Percentiles rank a stretch among this genome's conserved stretches.
Conservation (phyloP, 2,329 filamentous ascomycete species). For the Ampelomyces quisqualis region DNA sequence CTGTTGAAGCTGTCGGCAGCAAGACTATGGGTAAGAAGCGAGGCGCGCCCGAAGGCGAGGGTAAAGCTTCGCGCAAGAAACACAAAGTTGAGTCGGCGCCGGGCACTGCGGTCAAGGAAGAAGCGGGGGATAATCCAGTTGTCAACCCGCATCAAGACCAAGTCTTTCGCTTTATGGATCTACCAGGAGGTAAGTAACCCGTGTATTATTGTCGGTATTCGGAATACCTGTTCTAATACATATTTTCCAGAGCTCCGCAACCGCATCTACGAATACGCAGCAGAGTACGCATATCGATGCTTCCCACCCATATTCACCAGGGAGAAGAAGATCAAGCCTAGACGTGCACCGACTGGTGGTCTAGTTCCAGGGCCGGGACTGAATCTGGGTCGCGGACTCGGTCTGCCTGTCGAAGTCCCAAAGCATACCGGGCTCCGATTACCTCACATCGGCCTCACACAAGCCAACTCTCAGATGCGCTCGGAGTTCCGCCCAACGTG, state of each 20-base stretch:
- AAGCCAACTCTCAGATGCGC: constrained; percentile 24
- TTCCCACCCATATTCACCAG: constrained; percentile 18
- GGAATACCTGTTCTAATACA: constrained; percentile 11
- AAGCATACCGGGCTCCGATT: constrained; percentile 1
- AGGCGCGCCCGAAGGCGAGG: neutral
- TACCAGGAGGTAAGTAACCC: constrained; percentile 27
- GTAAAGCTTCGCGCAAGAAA: constrained; percentile 8
- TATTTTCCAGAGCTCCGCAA: constrained; percentile 30
- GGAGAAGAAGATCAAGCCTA: neutral
- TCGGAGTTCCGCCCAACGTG: constrained; percentile 30
- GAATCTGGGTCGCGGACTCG: neutral
- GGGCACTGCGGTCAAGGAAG: neutral
- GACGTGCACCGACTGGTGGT: no score
- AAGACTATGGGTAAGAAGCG: constrained; percentile 10
- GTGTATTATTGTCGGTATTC: no score
- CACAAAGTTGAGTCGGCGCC: constrained; percentile 2
- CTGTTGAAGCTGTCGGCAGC: neutral
- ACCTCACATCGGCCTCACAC: constrained; percentile 24
- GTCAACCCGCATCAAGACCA: neutral
- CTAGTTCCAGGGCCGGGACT: neutral
- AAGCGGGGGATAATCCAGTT: neutral
- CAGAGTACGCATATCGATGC: constrained; percentile 8
- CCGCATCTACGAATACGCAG: constrained; percentile 23
- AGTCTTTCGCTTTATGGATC: constrained; percentile 23
- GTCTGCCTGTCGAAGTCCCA: neutral